Evolutionary conservation across 352 stramenopile genomes (phyloP), one percentile per base, ranked within the genome.

Genomic region (Albugo laibachii): DNA sequence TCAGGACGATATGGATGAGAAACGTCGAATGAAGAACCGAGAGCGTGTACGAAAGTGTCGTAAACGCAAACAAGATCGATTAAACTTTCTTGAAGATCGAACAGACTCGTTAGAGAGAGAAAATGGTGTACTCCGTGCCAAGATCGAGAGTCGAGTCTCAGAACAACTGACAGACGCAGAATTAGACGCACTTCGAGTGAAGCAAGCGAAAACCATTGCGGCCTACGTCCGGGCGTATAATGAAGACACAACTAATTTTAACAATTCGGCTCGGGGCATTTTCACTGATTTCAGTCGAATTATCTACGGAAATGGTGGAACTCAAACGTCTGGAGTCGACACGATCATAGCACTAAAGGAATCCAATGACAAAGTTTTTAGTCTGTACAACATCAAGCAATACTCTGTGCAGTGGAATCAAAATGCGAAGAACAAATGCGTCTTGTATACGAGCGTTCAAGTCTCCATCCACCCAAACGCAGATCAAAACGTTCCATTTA

Each of bases 31-130:
- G 75, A 91, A 88, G 59, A 91, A 91, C 61, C 75, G 78, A 21
- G 78, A 91, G 59, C 75, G 75, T 40, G 78, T 91, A 27, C 78
- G 78, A 64, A 91, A 91, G 63, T 91, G 75, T 57, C 72, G 78
- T 41, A 91, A 91, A 57, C 75, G 75, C 48, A 91, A 91, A 54
- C 78, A 91, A 47, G 78, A 91, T 52, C 75, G 78, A 2, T 63
- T 91, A 8, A 88, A 91, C 61, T 88, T 85, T 43, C 40, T 91
- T 21, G 78, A 91, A 41, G 78, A 91, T 47, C 78, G 78, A 45
- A 91, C 76, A 0, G 58, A 74, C 11, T 75, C 86, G 49, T 59
- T 91, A 1, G 78, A 91, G 51, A 83, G 86, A 58, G 78, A 91
- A 45, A 89, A 89, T 50, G 59, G 66, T 35, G 48, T 66, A 39